phyloP scores from a whole-genome alignment of 2,329 filamentous ascomycete genomes.

The Cadophora sp. region DNA sequence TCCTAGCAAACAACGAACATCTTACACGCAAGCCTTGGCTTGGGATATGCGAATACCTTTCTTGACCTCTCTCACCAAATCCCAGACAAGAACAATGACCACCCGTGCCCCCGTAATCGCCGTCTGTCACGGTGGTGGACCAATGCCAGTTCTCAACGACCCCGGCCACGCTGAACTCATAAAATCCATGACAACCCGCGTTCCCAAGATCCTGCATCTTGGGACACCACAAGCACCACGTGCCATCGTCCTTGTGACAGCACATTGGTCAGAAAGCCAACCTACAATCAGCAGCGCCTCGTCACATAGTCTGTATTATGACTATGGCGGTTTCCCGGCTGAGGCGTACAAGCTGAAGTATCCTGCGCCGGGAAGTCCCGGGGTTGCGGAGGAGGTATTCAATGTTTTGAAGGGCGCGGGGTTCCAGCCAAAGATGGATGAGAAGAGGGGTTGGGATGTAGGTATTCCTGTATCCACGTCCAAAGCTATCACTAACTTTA shows the following conservation, averaged over 20 bases:
- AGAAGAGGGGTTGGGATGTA: conserved; percentile 34
- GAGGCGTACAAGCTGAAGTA: conserved; percentile 63
- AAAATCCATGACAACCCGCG: conserved; percentile 57
- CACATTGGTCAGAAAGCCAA: conserved; percentile 71
- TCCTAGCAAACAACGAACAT: not conserved
- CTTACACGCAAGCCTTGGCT: not conserved
- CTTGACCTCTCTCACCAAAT: not conserved
- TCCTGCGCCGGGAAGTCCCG: conserved; percentile 60
- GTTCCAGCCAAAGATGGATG: conserved; percentile 35
- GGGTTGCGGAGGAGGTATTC: conserved; percentile 56
- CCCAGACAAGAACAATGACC: not conserved
- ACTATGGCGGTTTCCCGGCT: conserved; percentile 65
- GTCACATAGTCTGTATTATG: conserved; percentile 58
- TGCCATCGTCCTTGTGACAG: conserved; percentile 78
- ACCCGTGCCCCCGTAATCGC: conserved; percentile 32
- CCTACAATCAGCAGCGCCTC: conserved; percentile 58
- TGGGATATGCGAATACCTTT: not conserved
- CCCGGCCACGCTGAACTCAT: conserved; percentile 57
- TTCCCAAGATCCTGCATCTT: conserved; percentile 62
- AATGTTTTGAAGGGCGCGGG: conserved; percentile 55
- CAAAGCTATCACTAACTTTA: not conserved
- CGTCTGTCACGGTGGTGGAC: conserved; percentile 48
- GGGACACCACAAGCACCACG: conserved; percentile 62
- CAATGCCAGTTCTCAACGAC: conserved; percentile 64
- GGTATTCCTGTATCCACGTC: not conserved